phyloP scores from a whole-genome alignment of 1,139 yeast genomes.

The Diutina mesorugosa region DNA sequence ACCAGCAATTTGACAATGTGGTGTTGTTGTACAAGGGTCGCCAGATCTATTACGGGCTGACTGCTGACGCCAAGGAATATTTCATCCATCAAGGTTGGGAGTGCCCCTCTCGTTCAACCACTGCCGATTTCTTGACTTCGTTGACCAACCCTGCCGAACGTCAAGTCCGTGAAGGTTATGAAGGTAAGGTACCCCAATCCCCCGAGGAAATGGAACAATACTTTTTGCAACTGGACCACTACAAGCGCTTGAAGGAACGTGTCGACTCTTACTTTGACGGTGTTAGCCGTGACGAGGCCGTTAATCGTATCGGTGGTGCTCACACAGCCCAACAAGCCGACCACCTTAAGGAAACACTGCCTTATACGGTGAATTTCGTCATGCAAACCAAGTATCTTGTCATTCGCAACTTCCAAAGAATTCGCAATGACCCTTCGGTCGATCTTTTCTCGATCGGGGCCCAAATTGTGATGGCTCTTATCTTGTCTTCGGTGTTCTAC shows the following conservation, averaged over 20 bases:
- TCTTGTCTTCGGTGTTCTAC: not conserved
- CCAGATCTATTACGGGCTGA: slow-evolving; percentile 14
- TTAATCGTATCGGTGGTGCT: slow-evolving; percentile 5
- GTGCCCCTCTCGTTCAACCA: slow-evolving; percentile 41
- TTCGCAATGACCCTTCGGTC: not conserved
- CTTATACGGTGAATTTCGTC: not conserved
- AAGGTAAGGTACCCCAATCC: slow-evolving; percentile 51
- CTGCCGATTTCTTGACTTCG: slow-evolving; percentile 70
- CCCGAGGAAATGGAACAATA: slow-evolving; percentile 53
- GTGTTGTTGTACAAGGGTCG: slow-evolving; percentile 15
- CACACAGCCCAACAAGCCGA: not conserved
- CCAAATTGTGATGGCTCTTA: not conserved
- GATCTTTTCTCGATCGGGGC: not conserved
- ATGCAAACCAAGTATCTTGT: not conserved
- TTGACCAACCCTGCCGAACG: slow-evolving; percentile 67
- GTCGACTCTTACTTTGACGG: slow-evolving; percentile 14
- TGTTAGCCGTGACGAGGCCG: not conserved
- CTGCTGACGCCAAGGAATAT: slow-evolving; percentile 11
- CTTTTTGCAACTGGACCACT: slow-evolving; percentile 54
- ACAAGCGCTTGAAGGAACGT: slow-evolving; percentile 22
- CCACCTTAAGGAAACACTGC: not conserved
- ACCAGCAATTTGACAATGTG: slow-evolving; percentile 15
- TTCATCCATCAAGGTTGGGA: slow-evolving; percentile 15
- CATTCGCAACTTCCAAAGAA: not conserved
- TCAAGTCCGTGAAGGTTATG: slow-evolving; percentile 39